These are phyloP conservation scores for Pestalotiopsis sp. DNA, from an alignment of 2,329 filamentous ascomycete species.

Conservation along the genomic window DNA sequence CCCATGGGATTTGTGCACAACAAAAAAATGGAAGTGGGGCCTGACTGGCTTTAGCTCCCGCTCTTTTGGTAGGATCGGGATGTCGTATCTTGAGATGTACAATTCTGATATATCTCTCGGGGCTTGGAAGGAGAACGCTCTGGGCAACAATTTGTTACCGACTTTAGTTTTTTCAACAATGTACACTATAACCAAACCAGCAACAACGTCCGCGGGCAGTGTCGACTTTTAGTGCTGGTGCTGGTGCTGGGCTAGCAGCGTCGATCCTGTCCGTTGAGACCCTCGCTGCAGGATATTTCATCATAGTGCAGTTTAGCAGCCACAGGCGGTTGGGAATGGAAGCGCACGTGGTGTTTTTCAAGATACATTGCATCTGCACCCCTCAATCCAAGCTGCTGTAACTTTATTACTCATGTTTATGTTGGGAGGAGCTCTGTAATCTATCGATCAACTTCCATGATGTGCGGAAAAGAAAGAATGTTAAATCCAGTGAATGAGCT, in stretches of 20 bases:
- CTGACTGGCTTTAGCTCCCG: background rate
- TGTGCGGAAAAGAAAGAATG: no score
- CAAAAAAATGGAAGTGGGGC: background rate
- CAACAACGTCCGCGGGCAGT: no score
- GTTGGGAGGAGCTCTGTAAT: background rate
- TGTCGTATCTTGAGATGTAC: no score
- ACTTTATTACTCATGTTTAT: background rate
- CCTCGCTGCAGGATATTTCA: slow-evolving; percentile 6
- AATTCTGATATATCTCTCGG: background rate
- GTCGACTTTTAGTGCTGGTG: no score
- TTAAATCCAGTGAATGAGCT: background rate
- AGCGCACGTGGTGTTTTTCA: background rate
- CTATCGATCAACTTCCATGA: background rate
- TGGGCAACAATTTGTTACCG: background rate
- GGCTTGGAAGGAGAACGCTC: background rate
- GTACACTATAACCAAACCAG: no score
- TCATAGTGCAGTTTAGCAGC: slow-evolving; percentile 8
- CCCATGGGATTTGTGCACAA: background rate
- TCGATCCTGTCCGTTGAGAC: background rate
- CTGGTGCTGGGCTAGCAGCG: background rate
- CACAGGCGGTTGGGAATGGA: background rate
- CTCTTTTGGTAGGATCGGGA: background rate
- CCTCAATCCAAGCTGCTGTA: background rate
- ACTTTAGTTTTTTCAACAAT: no score
- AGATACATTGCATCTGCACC: background rate